Base-by-base conservation (phyloP, 371 early-diverging fungal species). In the Mucor irregularis region DNA sequence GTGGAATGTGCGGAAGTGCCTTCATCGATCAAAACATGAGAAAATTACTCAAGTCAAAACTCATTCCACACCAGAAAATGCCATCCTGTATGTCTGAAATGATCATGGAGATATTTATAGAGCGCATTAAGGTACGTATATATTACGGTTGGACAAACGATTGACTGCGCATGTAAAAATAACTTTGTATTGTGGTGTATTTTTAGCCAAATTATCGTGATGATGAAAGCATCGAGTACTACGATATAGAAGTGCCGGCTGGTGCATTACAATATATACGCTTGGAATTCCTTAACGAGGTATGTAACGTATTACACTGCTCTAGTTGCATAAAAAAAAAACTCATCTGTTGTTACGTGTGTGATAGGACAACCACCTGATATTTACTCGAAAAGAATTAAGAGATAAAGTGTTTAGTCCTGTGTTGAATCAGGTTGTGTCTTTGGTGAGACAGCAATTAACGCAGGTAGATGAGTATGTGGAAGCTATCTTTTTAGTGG, bases 1-100 rank as follows among this genome's bases (percentile, higher is more conserved):
- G 84, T 37, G 78, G 73, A 17, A 73, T 77, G 8, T 81, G 81
- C 46, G 84, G 84, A 25, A 75, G 78, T 7, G 80, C 80, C 5
- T 83, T 81, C 49, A 58, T 83, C 42, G 84, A 83, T 64, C 74
- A 78, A 40, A 73, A 78, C 38, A 78, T 83, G 81, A 78, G 80
- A 4, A 71, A 67, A n/a, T 61, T 83, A 22, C 33, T 83, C 49
- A 69, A 73, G 21, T 68, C 73, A 48, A 80, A 74, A 53, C 71
- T 81, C 59, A 71, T 63, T 22, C 66, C 69, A 31, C 64, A 72
- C 31, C 50, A 68, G 3, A 69, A 73, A 19, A 78, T 83, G 30
- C 80, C 80, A 1, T 72, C 73, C 6, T 80, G 73, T 50, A 77
- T 80, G 26, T 78, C 78, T 58, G 81, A 78, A 37, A 78, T 75